Evolutionary conservation across 352 stramenopile species (phyloP).

Genomic region (Lagenidium sp.): DNA sequence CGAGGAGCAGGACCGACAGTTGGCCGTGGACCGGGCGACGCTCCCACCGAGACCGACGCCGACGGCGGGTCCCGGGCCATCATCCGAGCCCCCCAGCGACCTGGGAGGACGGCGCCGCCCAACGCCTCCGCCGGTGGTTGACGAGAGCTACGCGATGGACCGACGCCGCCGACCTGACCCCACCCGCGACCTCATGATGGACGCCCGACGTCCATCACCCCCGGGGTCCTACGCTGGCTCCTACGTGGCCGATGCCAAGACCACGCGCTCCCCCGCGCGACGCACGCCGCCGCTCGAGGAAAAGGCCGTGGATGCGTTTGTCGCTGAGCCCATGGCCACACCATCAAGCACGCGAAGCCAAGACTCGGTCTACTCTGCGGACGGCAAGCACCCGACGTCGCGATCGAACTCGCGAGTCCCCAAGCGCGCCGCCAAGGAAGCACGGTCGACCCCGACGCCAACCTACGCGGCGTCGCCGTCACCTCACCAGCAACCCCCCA

Average conservation of each 20-base stretch:
- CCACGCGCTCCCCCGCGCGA: no score
- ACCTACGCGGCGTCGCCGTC: not conserved
- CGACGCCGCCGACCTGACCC: no score
- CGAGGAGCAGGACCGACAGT: not conserved
- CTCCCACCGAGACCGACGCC: no score
- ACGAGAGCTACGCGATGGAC: not conserved
- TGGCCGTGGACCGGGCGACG: not conserved
- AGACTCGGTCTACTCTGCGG: not conserved
- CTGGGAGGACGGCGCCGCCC: no score
- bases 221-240: no score
- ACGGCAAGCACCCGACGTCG: conserved; percentile 5
- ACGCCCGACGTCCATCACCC: not conserved
- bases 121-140: no score
- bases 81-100: no score
- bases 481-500: no score
- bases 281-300: not conserved
- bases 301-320: not conserved
- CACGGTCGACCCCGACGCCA: not conserved
- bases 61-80: no score
- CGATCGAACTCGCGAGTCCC: conserved; percentile 3
- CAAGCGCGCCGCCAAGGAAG: conserved; percentile 52
- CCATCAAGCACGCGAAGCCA: not conserved
- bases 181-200: not conserved
- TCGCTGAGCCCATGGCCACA: not conserved
- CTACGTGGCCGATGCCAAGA: no score